Evolutionary conservation across 1,284 basidiomycete species (phyloP), one percentile per base, ranked within the genome.

Genomic region (Sporisorium iseilematis-ciliati): DNA sequence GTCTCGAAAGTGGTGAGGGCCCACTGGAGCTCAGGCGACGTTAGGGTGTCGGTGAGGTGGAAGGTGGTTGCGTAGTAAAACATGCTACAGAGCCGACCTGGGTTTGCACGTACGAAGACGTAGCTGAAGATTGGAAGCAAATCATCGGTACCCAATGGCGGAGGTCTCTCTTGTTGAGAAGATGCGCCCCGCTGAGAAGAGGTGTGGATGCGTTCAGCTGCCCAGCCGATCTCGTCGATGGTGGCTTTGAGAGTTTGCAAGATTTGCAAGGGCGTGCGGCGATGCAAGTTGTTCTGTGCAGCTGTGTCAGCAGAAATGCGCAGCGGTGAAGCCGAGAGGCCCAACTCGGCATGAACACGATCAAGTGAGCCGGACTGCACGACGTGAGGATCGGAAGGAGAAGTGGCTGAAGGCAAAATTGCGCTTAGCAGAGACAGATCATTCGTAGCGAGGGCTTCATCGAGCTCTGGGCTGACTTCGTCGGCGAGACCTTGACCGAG

Each of bases 61-160:
- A 76, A 76, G 3, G 61, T 42, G 14, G 61, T 64, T 23, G 64
- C 65, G n/a, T 72, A 76, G 57, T 76, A 68, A 16, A 76, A 59
- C 55, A 67, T 64, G 49, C 74, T 76, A 40, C 52, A 53, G 3
- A 76, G 46, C 4, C 64, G 46, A 35, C 41, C 45, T 0, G 74
- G 64, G 4, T 41, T 57, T 14, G 68, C 74, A 14, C 57, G 50
- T 3, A 73, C 55, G 40, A 76, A 58, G 21, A 76, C 61, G 50
- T 65, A 76, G 49, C 69, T 65, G 0, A 76, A 41, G 11, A 76
- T 64, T 0, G 74, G 74, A 25, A 76, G 48, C 21, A 76, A 45
- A 40, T 76, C 74, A 40, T 76, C 74, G 2, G 67, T 64, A 21
- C 69, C 61, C 11, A 76, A 38, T 7, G 59, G 57, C 8, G 62